A percentile compares a stretch with the other conserved stretches of the same genome.
Conservation (phyloP, 768 basidiomycete genomes). For the Suillus plorans region DNA sequence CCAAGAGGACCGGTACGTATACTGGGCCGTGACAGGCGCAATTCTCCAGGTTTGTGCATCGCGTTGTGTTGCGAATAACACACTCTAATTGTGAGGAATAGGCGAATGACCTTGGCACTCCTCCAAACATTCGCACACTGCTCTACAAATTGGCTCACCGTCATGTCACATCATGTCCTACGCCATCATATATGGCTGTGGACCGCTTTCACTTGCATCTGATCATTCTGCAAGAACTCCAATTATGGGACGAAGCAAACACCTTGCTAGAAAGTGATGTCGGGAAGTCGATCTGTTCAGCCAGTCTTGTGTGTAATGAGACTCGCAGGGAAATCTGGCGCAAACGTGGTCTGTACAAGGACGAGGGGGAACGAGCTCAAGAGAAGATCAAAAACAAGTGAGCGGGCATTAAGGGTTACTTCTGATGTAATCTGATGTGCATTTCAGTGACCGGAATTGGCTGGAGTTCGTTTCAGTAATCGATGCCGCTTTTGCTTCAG, state of each 20-base stretch:
- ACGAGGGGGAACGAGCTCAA: conserved; percentile 64
- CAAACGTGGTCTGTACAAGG: conserved; percentile 50
- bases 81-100: conserved; percentile 25
- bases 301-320: conserved; percentile 74
- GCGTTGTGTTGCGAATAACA: background rate
- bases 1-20: conserved; percentile 76
- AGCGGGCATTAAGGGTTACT: conserved; percentile 10
- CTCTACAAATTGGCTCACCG: conserved; percentile 79
- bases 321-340: conserved; percentile 71
- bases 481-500: conserved; percentile 58
- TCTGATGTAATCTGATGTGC: conserved; percentile 20
- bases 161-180: conserved; percentile 61
- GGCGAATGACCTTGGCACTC: conserved; percentile 71
- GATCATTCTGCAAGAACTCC: conserved; percentile 65
- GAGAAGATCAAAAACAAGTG: conserved; percentile 61
- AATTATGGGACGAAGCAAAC: conserved; percentile 68
- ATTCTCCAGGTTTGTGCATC: conserved; percentile 63
- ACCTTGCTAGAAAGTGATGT: conserved; percentile 67
- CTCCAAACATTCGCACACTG: conserved; percentile 59
- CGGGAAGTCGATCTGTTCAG: conserved; percentile 65
- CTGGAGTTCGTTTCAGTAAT: conserved; percentile 76
- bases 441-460: conserved; percentile 79
- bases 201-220: conserved; percentile 82
- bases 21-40: conserved; percentile 80
- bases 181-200: conserved; percentile 60